Evolutionary conservation across 129 eudicot genomes (phyloP).

Genomic region (Helichrysum umbraculigerum): DNA sequence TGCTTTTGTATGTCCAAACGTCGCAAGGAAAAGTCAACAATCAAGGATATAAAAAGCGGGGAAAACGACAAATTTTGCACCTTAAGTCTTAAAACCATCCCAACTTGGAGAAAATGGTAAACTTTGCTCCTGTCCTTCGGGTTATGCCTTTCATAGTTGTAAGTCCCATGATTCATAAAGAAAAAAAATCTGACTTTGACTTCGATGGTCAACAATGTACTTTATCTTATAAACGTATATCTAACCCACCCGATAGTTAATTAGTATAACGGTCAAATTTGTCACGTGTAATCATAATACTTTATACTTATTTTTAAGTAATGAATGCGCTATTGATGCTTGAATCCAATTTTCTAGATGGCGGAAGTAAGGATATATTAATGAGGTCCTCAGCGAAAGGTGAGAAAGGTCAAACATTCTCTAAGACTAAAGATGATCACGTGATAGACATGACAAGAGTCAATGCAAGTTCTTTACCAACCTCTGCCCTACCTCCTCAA

Average conservation of each 20-base stretch:
- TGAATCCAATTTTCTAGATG: not conserved
- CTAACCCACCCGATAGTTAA: not conserved
- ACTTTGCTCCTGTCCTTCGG: not conserved
- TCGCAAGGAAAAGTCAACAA: conserved; percentile 46
- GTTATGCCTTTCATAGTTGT: not conserved
- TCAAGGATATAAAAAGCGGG: conserved; percentile 33
- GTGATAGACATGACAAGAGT: conserved; percentile 59
- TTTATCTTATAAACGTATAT: too few relatives aligned
- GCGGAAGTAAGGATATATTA: conserved; percentile 9
- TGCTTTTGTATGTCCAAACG: conserved; percentile 53
- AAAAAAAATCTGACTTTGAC: not conserved
- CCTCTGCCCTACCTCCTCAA: conserved; percentile 20
- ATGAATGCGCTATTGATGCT: not conserved
- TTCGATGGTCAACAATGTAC: not conserved
- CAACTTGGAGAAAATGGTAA: conserved; percentile 49
- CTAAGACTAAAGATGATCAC: conserved; percentile 52
- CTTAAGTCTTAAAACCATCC: conserved; percentile 35
- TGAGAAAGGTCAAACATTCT: conserved; percentile 24
- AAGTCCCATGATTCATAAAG: not conserved
- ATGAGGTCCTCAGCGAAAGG: conserved; percentile 16
- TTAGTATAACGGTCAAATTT: not conserved
- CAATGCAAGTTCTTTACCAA: conserved; percentile 29
- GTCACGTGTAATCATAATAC: not conserved
- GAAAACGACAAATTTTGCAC: conserved; percentile 24
- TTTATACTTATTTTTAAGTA: not conserved